These are phyloP conservation scores for Golubevia sp. DNA, from an alignment of 1,284 basidiomycete genomes.

Conservation along the genomic window DNA sequence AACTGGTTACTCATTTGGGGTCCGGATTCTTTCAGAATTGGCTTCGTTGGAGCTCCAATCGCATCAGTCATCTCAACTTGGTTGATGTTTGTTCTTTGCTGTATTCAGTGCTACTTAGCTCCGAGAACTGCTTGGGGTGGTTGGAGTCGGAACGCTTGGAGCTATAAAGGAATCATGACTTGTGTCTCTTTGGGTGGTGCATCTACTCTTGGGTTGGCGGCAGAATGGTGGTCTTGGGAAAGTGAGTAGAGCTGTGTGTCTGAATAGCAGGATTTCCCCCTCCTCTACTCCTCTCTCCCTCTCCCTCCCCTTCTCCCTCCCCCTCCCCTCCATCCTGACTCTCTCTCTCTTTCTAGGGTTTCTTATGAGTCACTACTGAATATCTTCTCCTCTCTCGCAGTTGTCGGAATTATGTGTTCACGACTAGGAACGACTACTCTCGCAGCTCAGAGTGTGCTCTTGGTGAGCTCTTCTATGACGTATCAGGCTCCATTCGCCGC, in stretches of 20 bases:
- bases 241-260: conserved; percentile 70
- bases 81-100: conserved; percentile 68
- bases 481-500: conserved; percentile 85
- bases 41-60: conserved; percentile 90
- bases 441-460: conserved; percentile 72
- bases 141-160: conserved; percentile 65
- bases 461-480: conserved; percentile 74
- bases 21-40: conserved; percentile 67
- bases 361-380: too few species aligned
- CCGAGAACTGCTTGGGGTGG: conserved; percentile 85
- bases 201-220: conserved; percentile 70
- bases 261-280: too few species aligned
- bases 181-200: conserved; percentile 42
- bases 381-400: conserved; percentile 56
- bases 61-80: conserved; percentile 88
- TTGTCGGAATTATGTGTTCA: conserved; percentile 64
- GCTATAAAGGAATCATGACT: conserved; percentile 28
- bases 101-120: conserved; percentile 65
- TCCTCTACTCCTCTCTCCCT: too few species aligned
- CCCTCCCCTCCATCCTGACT: too few species aligned
- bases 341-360: too few species aligned
- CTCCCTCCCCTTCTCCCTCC: too few species aligned
- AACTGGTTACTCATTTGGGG: conserved; percentile 76
- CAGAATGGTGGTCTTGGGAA: conserved; percentile 95
- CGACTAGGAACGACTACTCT: conserved; percentile 63